phyloP scores from a whole-genome alignment of 2,329 filamentous ascomycete species.

The Leptographium flavum region DNA sequence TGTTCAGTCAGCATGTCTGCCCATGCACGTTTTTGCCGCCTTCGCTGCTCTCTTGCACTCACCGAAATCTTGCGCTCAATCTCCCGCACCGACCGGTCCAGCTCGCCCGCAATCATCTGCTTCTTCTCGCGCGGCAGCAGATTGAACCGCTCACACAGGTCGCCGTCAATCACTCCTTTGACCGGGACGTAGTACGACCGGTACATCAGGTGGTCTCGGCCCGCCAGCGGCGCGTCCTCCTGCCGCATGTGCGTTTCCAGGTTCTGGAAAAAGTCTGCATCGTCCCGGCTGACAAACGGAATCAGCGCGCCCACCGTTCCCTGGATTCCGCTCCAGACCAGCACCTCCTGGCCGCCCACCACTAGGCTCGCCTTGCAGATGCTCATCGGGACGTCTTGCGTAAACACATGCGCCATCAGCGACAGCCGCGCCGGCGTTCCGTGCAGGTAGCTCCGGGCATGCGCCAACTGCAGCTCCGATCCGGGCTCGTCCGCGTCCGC shows the following conservation, averaged over 20 bases:
- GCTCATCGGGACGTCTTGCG: constrained; percentile 83
- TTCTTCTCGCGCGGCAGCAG: constrained; percentile 78
- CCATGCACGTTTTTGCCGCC: neutral
- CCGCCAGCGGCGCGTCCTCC: constrained; percentile 77
- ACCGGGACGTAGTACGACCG: constrained; percentile 91
- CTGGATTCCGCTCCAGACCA: constrained; percentile 89
- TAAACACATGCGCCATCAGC: constrained; percentile 77
- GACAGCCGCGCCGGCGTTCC: constrained; percentile 75
- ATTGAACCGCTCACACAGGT: constrained; percentile 85
- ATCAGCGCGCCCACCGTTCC: constrained; percentile 89
- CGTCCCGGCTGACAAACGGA: constrained; percentile 80
- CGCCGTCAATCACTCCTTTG: constrained; percentile 93
- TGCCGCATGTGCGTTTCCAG: constrained; percentile 77
- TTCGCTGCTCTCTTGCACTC: neutral
- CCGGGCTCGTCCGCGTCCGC: constrained; percentile 87
- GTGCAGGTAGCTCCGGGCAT: constrained; percentile 80
- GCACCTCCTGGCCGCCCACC: constrained; percentile 77
- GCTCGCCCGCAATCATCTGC: constrained; percentile 82
- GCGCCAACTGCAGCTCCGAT: constrained; percentile 77
- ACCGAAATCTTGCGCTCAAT: constrained; percentile 89
- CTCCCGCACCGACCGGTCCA: constrained; percentile 81
- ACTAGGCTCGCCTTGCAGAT: constrained; percentile 82
- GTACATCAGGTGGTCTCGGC: constrained; percentile 91
- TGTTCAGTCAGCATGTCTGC: constrained; percentile 12
- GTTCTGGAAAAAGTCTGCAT: constrained; percentile 94